Evolutionary conservation across 2,329 filamentous ascomycete species (phyloP), one percentile per base, ranked within the genome.

Genomic region (Neonectria neomacrospora): DNA sequence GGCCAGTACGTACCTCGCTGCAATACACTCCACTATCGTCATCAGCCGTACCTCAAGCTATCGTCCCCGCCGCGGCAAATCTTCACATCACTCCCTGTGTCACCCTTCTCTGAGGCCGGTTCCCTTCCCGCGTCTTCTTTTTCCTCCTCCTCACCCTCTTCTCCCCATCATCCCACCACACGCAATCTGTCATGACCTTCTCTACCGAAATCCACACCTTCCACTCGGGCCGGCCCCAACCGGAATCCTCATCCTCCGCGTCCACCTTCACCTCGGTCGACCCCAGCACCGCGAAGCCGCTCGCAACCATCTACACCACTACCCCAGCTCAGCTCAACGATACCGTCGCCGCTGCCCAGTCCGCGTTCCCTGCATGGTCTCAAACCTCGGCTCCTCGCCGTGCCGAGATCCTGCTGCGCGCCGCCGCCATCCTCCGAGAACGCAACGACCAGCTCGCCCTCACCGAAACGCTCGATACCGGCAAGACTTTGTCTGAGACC

Each of bases 401-500:
- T 61, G 88, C 92, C 1, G 88, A 91, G 61, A 90, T 96, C 70
- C 87, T 97, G 10, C 90, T 93, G 30, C 88, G 87, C 75, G 93
- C 93, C 3, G 93, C 91, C 18, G 80, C 86, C 50, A 79, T 97
- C 14, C 84, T 97, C 12, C 90, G 93, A 50, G 80, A 88, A 67
- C 88, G 89, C 67, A 96, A 96, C 77, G 91, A 96, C 73, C 88
- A 89, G 60, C 89, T 97, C 44, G 93, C 93, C 54, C 85, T 85
- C 60, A 82, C 93, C 59, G 93, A 97, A 80, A 96, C 93, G 2
- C 83, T 90, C 73, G 93, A 97, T 77, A 96, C 93, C 0, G 93
- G 94, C 75, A 96, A 96, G 78, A 88, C 93, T 8, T 95, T 86
- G 78, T 91, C 90, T 3, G 93, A 97, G 79, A 97, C 94, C 3